These are phyloP conservation scores for Ustilago sp. DNA, from an alignment of 1,284 basidiomycete genomes.

Conservation along the genomic window DNA sequence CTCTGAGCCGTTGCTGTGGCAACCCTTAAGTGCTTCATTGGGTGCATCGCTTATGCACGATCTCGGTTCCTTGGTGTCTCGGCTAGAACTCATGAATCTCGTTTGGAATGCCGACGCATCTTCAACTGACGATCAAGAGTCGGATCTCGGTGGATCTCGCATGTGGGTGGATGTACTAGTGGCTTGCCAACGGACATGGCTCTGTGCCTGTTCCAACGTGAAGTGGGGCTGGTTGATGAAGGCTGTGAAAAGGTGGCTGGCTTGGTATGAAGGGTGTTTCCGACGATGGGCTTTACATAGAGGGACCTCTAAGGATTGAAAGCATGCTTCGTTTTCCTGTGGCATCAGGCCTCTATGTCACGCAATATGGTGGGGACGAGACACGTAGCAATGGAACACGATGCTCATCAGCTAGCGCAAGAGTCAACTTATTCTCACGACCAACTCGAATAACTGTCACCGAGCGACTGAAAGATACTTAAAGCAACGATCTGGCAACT, in stretches of 20 bases:
- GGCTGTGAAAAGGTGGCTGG: background rate
- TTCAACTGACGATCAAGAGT: too few relatives aligned
- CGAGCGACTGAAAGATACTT: slow-evolving; percentile 10
- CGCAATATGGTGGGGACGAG: background rate
- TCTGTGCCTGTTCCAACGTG: background rate
- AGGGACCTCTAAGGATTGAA: background rate
- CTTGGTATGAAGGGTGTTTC: background rate
- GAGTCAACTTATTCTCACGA: background rate
- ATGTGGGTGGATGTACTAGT: background rate
- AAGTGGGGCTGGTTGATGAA: background rate
- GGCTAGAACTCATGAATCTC: too few relatives aligned
- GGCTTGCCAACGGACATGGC: background rate
- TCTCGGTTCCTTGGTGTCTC: too few relatives aligned
- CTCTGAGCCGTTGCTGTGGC: too few relatives aligned
- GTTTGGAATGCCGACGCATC: too few relatives aligned
- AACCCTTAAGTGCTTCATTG: too few relatives aligned
- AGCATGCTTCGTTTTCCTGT: background rate
- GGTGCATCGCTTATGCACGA: too few relatives aligned
- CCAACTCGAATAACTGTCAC: background rate
- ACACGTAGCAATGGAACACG: background rate
- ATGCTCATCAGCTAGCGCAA: background rate
- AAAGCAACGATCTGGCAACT: background rate
- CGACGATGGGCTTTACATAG: background rate
- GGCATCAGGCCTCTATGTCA: background rate
- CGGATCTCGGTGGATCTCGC: too few relatives aligned